phyloP scores from a whole-genome alignment of 1,284 basidiomycete genomes.

The Cutaneotrichosporon cyanovorans region DNA sequence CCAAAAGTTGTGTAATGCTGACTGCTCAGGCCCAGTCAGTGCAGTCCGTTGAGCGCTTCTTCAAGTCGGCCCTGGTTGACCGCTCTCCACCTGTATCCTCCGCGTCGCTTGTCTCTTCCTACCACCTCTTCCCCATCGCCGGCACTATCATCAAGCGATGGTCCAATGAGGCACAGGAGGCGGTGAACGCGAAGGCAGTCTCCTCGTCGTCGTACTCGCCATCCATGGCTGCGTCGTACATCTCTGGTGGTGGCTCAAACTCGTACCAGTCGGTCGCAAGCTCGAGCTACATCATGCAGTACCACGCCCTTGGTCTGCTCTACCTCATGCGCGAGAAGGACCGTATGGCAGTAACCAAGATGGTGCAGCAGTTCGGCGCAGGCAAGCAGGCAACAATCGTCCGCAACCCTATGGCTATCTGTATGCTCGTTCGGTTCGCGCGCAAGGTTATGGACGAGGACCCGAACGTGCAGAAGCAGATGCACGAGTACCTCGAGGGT shows the following conservation, averaged over 20 bases:
- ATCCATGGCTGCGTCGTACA: constrained; percentile 53
- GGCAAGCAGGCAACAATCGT: constrained; percentile 67
- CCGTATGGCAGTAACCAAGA: constrained; percentile 97
- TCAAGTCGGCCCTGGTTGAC: constrained; percentile 98
- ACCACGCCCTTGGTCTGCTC: constrained; percentile 89
- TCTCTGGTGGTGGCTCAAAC: constrained; percentile 26
- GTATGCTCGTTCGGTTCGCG: constrained; percentile 97
- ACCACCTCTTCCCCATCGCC: constrained; percentile 89
- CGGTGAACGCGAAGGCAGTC: constrained; percentile 80
- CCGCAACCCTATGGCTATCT: constrained; percentile 96
- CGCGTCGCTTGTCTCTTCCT: constrained; percentile 91
- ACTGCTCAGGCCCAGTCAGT: constrained; percentile 50
- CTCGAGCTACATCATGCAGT: constrained; percentile 89
- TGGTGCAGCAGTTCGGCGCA: constrained; percentile 94
- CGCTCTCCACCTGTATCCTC: constrained; percentile 92
- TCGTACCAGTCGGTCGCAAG: constrained; percentile 73
- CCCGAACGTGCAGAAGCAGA: constrained; percentile 83
- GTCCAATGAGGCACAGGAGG: constrained; percentile 97
- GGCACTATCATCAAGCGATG: constrained; percentile 95
- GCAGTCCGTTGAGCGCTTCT: constrained; percentile 97
- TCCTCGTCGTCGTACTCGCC: constrained; percentile 49
- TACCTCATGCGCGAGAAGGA: constrained; percentile 96
- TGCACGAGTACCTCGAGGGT: constrained; percentile 88
- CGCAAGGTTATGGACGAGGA: constrained; percentile 98
- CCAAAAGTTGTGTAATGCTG: constrained; percentile 19